Evolutionary conservation across 2,329 filamentous ascomycete species (phyloP), one percentile per base, ranked within the genome.

Genomic region (Diaporthe ampelina): DNA sequence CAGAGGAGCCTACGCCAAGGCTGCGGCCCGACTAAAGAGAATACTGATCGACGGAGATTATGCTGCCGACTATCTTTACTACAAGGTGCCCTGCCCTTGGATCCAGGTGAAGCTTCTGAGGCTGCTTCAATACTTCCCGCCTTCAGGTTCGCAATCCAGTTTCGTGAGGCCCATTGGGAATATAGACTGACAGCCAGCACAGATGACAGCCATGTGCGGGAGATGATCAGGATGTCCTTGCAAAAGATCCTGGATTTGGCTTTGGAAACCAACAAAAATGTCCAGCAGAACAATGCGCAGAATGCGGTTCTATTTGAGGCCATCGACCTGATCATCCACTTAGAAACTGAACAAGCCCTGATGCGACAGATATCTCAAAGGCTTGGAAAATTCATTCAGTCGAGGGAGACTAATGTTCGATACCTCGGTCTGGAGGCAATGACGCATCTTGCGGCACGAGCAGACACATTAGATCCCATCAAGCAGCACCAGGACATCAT

Each of bases 51-150:
- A 98, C 78, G 93, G 93, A 77, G 96, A 99, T 79, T 97, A 94
- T 80, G 91, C 94, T 0, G 90, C 91, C 73, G 97, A 98, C 82
- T 99, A 99, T 82, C 90, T 98, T 35, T 99, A 99, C 86, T 99
- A 99, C 88, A 98, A 98, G 81, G 97, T 99, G n/a, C 97, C 97
- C 1, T 99, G 97, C 81, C 97, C 97, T 3, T 99, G 97, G 97
- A 92, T 99, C 74, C 95, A 98, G 84, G 94, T 98, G 80, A 99
- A 99, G 85, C 89, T 99, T 24, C 85, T 99, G 77, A 92, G 95
- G 76, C 85, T 99, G 75, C 88, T 99, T 77, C 97, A 99, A 84
- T 99, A 98, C 83, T 99, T 98, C 83, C 94, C 95, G 35, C 96
- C 97, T 59, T 97, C 97, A 81, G 93, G 94, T 77, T 43, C 61